phyloP scores from a whole-genome alignment of 1,139 yeast genomes.

The Hanseniaspora uvarum region DNA sequence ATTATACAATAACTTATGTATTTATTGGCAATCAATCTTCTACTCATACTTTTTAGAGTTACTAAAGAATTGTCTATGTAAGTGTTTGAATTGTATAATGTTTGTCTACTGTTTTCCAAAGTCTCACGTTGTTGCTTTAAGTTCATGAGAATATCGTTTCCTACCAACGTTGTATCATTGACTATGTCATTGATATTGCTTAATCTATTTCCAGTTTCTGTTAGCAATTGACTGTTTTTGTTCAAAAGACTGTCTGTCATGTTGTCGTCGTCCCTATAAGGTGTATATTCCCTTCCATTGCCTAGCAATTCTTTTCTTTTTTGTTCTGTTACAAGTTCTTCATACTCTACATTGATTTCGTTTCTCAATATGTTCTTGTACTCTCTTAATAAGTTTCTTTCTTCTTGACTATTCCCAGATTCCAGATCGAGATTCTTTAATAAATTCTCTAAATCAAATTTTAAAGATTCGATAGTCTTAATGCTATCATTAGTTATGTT shows the following conservation, averaged over 20 bases:
- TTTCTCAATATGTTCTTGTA: constrained; percentile 24
- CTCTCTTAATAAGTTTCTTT: constrained; percentile 23
- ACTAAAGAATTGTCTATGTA: constrained; percentile 84
- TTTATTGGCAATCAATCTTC: constrained; percentile 90
- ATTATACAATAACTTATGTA: constrained; percentile 91
- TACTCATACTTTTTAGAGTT: constrained; percentile 82
- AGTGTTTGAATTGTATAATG: constrained; percentile 79
- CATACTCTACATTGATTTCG: constrained; percentile 25
- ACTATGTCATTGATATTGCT: constrained; percentile 86
- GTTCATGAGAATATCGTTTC: constrained; percentile 82
- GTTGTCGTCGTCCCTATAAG: constrained; percentile 33
- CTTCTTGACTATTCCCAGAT: constrained; percentile 22
- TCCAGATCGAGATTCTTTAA: constrained; percentile 32
- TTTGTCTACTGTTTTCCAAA: constrained; percentile 69
- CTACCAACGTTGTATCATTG: constrained; percentile 81
- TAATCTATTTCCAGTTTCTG: constrained; percentile 71
- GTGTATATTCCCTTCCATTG: constrained; percentile 18
- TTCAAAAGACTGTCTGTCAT: constrained; percentile 76
- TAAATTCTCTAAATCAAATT: constrained; percentile 29
- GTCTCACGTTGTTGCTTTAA: constrained; percentile 91
- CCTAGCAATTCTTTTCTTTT: constrained; percentile 26
- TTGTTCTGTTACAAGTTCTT: constrained; percentile 26
- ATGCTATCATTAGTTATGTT: constrained; percentile 23
- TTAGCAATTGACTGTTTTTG: constrained; percentile 69
- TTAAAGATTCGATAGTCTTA: constrained; percentile 27